phyloP scores from a whole-genome alignment of 306 rosid genomes.

The Quercus mongolica region DNA sequence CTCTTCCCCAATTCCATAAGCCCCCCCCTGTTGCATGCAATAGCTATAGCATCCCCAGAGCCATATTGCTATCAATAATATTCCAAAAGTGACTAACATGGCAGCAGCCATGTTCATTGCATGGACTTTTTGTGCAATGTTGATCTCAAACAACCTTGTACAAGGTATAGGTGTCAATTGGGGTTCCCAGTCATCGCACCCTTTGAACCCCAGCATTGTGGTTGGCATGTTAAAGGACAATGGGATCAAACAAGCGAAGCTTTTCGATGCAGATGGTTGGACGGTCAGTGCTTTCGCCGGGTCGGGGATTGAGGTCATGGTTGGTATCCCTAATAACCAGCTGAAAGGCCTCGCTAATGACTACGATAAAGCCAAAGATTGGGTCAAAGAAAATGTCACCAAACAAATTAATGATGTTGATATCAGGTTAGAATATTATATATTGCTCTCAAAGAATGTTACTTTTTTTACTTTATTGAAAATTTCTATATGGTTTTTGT shows the following conservation, averaged over 20 bases:
- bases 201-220: slow-evolving; percentile 40
- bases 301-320: slow-evolving; percentile 55
- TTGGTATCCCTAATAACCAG: slow-evolving; percentile 73
- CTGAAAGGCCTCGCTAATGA: slow-evolving; percentile 26
- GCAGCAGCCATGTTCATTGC: slow-evolving; percentile 11
- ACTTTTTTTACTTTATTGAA: not conserved
- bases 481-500: too few species aligned
- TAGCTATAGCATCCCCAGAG: not conserved
- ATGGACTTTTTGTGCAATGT: slow-evolving; percentile 17
- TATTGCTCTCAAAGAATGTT: not conserved
- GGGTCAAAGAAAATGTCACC: slow-evolving; percentile 65
- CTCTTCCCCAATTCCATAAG: not conserved
- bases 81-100: slow-evolving; percentile 21
- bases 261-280: slow-evolving; percentile 71
- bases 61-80: not conserved
- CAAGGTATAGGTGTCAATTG: slow-evolving; percentile 61
- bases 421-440: slow-evolving; percentile 40
- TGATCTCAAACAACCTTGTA: slow-evolving; percentile 14
- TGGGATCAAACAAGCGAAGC: slow-evolving; percentile 58
- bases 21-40: not conserved
- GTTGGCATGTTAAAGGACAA: slow-evolving; percentile 62
- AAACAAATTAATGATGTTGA: slow-evolving; percentile 37
- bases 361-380: slow-evolving; percentile 33
- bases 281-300: slow-evolving; percentile 54
- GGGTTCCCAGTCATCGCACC: slow-evolving; percentile 68